Percentiles rank a stretch among this genome's conserved stretches.
Conservation (phyloP, 768 basidiomycete genomes). For the Boletellus ananas region DNA sequence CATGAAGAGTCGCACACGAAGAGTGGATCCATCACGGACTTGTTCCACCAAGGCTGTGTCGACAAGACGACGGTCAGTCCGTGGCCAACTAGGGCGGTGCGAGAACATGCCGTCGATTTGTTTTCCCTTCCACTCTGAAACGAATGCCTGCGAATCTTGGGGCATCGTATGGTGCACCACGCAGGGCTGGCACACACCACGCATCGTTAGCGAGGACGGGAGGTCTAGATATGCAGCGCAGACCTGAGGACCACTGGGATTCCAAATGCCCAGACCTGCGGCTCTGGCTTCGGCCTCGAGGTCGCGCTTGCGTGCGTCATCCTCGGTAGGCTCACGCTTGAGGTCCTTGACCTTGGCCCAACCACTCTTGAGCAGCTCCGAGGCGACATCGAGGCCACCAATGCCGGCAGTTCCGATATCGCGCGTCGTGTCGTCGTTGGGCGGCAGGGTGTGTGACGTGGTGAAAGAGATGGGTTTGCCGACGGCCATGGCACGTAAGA, state of each 20-base stretch:
- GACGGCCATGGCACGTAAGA: constrained; percentile 76
- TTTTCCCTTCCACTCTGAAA: constrained; percentile 90
- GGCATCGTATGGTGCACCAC: constrained; percentile 86
- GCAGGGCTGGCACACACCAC: constrained; percentile 48
- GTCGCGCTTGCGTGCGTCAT: constrained; percentile 67
- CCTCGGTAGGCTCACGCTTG: constrained; percentile 78
- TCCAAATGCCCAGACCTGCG: constrained; percentile 82
- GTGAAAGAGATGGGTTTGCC: constrained; percentile 89
- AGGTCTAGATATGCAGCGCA: background rate
- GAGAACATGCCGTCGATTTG: constrained; percentile 67
- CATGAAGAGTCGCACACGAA: constrained; percentile 84
- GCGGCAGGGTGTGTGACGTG: constrained; percentile 73
- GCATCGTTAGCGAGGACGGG: background rate
- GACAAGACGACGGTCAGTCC: constrained; percentile 8
- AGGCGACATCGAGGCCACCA: constrained; percentile 64
- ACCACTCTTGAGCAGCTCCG: constrained; percentile 80
- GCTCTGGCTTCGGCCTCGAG: constrained; percentile 73
- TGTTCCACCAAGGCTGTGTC: constrained; percentile 82
- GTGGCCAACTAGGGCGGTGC: background rate
- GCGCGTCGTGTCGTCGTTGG: constrained; percentile 71
- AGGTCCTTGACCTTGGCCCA: constrained; percentile 91
- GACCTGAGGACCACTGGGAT: constrained; percentile 73
- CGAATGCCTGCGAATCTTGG: constrained; percentile 80
- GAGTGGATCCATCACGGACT: constrained; percentile 87
- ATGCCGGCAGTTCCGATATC: constrained; percentile 79